Percentiles rank a stretch among this genome's conserved stretches.
Evolutionary conservation across 2,329 filamentous ascomycete species (phyloP).

Genomic region (Sporothrix sp.): DNA sequence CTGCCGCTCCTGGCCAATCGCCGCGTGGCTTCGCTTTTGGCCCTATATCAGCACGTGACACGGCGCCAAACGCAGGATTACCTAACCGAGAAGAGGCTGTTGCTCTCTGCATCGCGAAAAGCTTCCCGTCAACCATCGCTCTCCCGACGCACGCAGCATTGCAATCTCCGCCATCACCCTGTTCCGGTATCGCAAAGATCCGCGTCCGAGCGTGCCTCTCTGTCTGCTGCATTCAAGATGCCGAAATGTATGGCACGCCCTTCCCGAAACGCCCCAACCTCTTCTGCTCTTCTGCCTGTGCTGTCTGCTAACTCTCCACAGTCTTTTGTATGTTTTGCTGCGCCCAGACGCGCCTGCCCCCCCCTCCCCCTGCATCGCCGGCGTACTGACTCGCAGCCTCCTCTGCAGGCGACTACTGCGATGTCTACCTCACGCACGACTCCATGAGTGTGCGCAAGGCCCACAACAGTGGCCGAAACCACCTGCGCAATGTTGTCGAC

Average conservation of each 20-base stretch:
- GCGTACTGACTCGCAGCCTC: background rate
- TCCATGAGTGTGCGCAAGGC: conserved; percentile 99
- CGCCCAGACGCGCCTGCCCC: background rate
- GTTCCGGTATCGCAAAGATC: background rate
- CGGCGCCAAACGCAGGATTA: background rate
- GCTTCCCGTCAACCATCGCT: background rate
- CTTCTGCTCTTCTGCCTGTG: too few species aligned
- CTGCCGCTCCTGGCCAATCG: conserved; percentile 8
- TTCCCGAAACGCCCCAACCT: too few species aligned
- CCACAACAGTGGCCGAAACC: conserved; percentile 93
- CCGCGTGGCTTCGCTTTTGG: background rate
- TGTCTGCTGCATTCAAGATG: conserved; percentile 2
- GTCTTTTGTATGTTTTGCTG: conserved; percentile 18
- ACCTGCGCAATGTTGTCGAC: conserved; percentile 92
- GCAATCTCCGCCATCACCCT: background rate
- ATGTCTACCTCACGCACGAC: conserved; percentile 99
- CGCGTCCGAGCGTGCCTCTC: background rate
- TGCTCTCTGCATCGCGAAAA: conserved; percentile 1
- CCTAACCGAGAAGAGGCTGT: background rate
- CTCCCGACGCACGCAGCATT: background rate
- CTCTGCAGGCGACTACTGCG: conserved; percentile 76
- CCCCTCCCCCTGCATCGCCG: background rate
- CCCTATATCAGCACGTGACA: conserved; percentile 7
- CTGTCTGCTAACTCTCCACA: conserved; percentile 14
- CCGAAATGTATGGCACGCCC: conserved; percentile 6